Conservation (phyloP, 805 yeast genomes). For the Naumovozyma castellii region DNA sequence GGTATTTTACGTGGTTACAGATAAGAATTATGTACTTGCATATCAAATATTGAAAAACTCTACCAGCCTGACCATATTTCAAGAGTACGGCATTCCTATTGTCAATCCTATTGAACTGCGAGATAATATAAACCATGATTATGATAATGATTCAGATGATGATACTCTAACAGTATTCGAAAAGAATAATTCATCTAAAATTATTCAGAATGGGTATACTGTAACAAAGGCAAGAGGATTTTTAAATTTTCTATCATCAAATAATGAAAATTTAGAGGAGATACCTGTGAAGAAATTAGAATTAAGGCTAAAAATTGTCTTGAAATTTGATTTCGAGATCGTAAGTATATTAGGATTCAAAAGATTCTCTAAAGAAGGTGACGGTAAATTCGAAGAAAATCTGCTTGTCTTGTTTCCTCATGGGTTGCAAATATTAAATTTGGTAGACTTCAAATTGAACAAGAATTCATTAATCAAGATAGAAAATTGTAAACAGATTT, state of each 20-base stretch:
- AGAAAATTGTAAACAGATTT: slow-evolving; percentile 12
- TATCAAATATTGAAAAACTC: slow-evolving; percentile 24
- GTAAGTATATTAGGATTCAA: slow-evolving; percentile 23
- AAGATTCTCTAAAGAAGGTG: slow-evolving; percentile 9
- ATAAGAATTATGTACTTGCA: slow-evolving; percentile 21
- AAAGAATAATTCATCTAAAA: slow-evolving; percentile 18
- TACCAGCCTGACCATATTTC: slow-evolving; percentile 14
- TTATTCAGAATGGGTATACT: slow-evolving; percentile 29
- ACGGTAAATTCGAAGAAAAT: slow-evolving; percentile 16
- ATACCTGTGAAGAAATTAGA: slow-evolving; percentile 26
- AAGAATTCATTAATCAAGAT: slow-evolving; percentile 19
- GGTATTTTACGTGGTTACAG: slow-evolving; percentile 25
- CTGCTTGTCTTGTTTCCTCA: slow-evolving; percentile 22
- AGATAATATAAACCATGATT: slow-evolving; percentile 12
- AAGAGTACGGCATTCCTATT: slow-evolving; percentile 26
- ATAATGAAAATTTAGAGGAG: slow-evolving; percentile 20
- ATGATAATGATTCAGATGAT: slow-evolving; percentile 20
- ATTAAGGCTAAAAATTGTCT: slow-evolving; percentile 22
- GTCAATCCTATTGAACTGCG: slow-evolving; percentile 8
- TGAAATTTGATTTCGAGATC: slow-evolving; percentile 27
- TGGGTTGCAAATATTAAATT: slow-evolving; percentile 23
- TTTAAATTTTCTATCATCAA: slow-evolving; percentile 14
- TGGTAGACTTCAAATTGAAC: slow-evolving; percentile 21
- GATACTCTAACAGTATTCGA: slow-evolving; percentile 28
- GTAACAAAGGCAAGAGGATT: slow-evolving; percentile 26